Base-by-base conservation (phyloP, 352 stramenopile species). In the Aphanomyces cochlioides region DNA sequence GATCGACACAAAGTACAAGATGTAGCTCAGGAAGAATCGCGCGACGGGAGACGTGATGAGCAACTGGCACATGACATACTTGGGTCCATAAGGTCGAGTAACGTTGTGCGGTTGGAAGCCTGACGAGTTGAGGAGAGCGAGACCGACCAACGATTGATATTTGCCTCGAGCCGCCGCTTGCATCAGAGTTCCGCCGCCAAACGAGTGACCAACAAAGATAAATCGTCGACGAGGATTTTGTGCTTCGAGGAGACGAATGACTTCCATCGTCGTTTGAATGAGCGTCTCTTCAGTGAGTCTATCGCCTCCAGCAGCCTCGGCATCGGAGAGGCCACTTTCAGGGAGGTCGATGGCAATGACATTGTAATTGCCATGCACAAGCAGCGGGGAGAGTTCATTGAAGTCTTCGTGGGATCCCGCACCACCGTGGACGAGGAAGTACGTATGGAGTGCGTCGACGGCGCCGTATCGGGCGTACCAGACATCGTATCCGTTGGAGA, bases 271-370 rank as follows among this genome's bases (percentile, higher is more conserved):
- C 10, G 19, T 67, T 17, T 56, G 17, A 8, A 7, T 12, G 2
- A 57, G 19, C 28, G 28, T 28, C 28, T 28, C 0, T 28, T 28
- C 28, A 28, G 28, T 28, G 28, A 28, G 28, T 28, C 28, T 28
- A 28, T 28, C 28, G 19, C 60, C 60, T 2, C 60, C 37, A 10
- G 39, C 60, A 37, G 60, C 60, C 8, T 13, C 34, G 7, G 8
- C 60, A 13, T 15, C 7, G 7, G 60, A 56, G 41, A 10, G 21
- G 10, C 60, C 60, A 19, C 54, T 57, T 10, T 37, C 60, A 57
- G 60, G 60, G 5, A 67, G n/a, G 47, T 67, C 60, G 8, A 67
- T 7, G 1, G 60, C 41, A 34, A 67, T 13, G 47, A 67, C 60
- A 7, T 67, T 67, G 60, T 56, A 54, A 37, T 57, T 7, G 15